Base-by-base conservation (phyloP, 768 basidiomycete genomes). In the Kwoniella newhampshirensis region DNA sequence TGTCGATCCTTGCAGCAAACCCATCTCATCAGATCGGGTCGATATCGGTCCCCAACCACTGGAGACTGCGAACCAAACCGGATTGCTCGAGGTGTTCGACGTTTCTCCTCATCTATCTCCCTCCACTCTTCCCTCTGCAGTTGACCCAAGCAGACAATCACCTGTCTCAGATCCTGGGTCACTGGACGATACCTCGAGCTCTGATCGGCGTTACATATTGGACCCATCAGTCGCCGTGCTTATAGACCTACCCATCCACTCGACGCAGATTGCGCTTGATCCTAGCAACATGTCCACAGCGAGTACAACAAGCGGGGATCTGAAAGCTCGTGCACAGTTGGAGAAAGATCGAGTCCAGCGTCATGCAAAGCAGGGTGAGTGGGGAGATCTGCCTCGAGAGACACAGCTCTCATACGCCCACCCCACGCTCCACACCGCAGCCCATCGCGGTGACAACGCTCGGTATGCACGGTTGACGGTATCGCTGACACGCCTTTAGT, bases 301-400 rank as follows among this genome's bases (percentile, higher is more conserved):
- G 12, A 25, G 1, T 13, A 32, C 32, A 42, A 25, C 17, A 5
- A 42, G n/a, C 40, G 40, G 48, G 15, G 25, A 21, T 17, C 8
- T 4, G 28, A n/a, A 35, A 21, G 37, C 40, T 17, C 43, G 60
- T 9, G 60, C 46, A 2, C 43, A 56, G 44, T 27, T 46, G 17
- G 60, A 62, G 51, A 57, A 51, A 43, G 60, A 62, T 39, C 51
- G 60, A n/a, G 15, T 57, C 4, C 12, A 50, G 30, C 18, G 60
- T 23, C 44, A 53, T 13, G 50, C 37, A 15, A 40, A 52, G 21
- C 43, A 62, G 17, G 60, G 60, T 62, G 27, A 47, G 55, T 57
- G 21, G n/a, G n/a, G n/a, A n/a, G n/a, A n/a, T n/a, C n/a, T n/a
- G n/a, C n/a, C n/a, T n/a, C n/a, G n/a, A n/a, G n/a, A 37, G 36